phyloP scores from a whole-genome alignment of 2,329 filamentous ascomycete species.

The Atkinsonella hypoxylon region DNA sequence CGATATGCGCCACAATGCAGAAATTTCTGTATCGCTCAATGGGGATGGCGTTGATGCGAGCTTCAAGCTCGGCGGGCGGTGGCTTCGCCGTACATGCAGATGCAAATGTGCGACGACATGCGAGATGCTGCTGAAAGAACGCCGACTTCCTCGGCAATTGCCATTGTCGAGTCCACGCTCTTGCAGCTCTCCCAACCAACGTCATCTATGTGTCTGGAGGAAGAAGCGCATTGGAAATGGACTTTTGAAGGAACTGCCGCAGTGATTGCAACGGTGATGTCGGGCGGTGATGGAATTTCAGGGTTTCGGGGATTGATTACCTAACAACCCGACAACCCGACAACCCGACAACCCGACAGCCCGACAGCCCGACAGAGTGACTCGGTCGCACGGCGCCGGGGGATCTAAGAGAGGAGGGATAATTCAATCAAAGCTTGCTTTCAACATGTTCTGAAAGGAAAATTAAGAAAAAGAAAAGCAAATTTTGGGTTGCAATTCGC shows the following conservation, averaged over 20 bases:
- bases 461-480: too few species aligned
- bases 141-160: slow-evolving; percentile 9
- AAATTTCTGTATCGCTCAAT: slow-evolving; percentile 84
- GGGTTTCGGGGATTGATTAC: neutral
- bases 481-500: too few species aligned
- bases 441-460: too few species aligned
- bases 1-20: slow-evolving; percentile 96
- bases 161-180: slow-evolving; percentile 26
- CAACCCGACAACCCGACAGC: too few species aligned
- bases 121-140: slow-evolving; percentile 5
- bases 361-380: too few species aligned
- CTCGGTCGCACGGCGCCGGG: too few species aligned
- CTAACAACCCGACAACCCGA: neutral
- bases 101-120: slow-evolving; percentile 7
- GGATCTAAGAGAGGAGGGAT: too few species aligned
- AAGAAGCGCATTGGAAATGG: neutral
- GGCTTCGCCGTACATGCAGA: slow-evolving; percentile 15
- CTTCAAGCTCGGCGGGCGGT: slow-evolving; percentile 22
- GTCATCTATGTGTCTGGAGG: slow-evolving; percentile 20
- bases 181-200: slow-evolving; percentile 24
- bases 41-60: slow-evolving; percentile 59
- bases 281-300: neutral
- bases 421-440: too few species aligned
- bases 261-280: too few species aligned
- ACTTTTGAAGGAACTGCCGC: neutral